Base-by-base conservation (phyloP, 2,329 filamentous ascomycete genomes). In the Coniochaeta sp. region DNA sequence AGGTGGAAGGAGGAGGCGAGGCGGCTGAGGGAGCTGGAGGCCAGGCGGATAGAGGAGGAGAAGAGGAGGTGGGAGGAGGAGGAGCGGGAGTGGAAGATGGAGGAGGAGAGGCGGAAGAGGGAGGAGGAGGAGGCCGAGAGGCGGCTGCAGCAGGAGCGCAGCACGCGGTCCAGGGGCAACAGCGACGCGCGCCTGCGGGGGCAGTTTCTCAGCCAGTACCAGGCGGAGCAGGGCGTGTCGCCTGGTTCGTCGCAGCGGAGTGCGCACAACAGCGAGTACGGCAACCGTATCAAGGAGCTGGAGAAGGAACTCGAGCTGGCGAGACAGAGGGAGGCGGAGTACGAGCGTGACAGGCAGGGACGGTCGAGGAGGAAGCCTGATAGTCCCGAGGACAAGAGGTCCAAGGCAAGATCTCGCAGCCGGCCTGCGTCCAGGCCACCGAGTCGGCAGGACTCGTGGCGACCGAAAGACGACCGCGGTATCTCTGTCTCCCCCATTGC, bases 181-280 rank as follows among this genome's bases (percentile, higher is more conserved):
- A 88, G 84, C 68, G 87, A 92, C 67, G 80, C 81, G 40, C 84
- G 87, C 63, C 79, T 96, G 24, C 88, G 87, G 62, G 92, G 92
- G 2, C 92, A 96, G 70, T 93, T 88, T 67, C 81, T 96, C 58
- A 93, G 90, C 69, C 89, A 96, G 70, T 96, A 96, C 71, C 89
- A 91, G 71, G 86, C 88, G 22, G 87, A 91, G 65, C 86, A 89
- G 63, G 69, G 73, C 59, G 65, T 57, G 6, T 57, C 54, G 19
- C 31, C 54, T 17, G 34, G 19, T 17, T 60, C 70, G 69, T 66
- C 68, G 67, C 71, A 74, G 61, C 69, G 69, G 68, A 74, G 69
- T 22, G 73, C 70, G 28, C 73, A 73, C 47, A 71, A 69, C 55
- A 73, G 72, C 19, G 77, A 79, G 59, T 81, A 93, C 71, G 84